phyloP scores from a whole-genome alignment of 352 stramenopile genomes.

The Nothophytophthora sp. region DNA sequence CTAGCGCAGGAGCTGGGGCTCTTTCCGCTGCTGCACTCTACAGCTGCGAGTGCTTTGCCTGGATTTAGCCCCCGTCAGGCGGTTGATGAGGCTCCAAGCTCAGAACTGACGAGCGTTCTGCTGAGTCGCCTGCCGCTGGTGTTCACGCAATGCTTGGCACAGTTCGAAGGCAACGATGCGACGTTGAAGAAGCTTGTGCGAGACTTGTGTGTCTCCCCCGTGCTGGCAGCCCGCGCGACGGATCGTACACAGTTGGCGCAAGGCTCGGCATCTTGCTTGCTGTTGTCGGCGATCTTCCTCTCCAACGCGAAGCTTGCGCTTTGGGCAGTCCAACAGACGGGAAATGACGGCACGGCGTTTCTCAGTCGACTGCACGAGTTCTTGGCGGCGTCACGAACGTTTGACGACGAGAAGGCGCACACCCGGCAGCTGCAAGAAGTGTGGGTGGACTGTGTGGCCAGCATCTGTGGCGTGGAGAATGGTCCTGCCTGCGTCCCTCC shows the following conservation, averaged over 20 bases:
- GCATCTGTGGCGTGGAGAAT: slow-evolving; percentile 76
- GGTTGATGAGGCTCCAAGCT: slow-evolving; percentile 5
- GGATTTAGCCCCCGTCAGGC: slow-evolving; percentile 7
- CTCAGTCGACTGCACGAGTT: slow-evolving; percentile 58
- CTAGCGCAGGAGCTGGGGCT: slow-evolving; percentile 72
- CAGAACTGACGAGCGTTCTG: slow-evolving; percentile 43
- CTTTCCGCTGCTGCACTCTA: slow-evolving; percentile 74
- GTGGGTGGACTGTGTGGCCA: slow-evolving; percentile 82
- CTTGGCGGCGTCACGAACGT: slow-evolving; percentile 53
- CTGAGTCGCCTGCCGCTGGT: slow-evolving; percentile 76
- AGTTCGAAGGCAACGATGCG: slow-evolving; percentile 67
- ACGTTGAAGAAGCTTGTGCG: slow-evolving; percentile 67
- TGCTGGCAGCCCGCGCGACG: slow-evolving; percentile 40
- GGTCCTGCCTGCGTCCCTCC: slow-evolving; percentile 66
- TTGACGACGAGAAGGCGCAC: slow-evolving; percentile 36
- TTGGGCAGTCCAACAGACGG: slow-evolving; percentile 67
- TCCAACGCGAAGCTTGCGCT: slow-evolving; percentile 84
- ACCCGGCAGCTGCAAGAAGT: slow-evolving; percentile 72
- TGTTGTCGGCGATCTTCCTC: slow-evolving; percentile 79
- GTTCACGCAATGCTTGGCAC: slow-evolving; percentile 84
- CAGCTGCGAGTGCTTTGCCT: slow-evolving; percentile 49
- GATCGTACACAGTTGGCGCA: slow-evolving; percentile 54
- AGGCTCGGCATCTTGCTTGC: slow-evolving; percentile 61
- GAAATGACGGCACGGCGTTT: slow-evolving; percentile 61
- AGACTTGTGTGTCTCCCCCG: slow-evolving; percentile 69